phyloP scores from a whole-genome alignment of 225 moss, liverwort and hornwort species.

The Pleurozium schreberi region DNA sequence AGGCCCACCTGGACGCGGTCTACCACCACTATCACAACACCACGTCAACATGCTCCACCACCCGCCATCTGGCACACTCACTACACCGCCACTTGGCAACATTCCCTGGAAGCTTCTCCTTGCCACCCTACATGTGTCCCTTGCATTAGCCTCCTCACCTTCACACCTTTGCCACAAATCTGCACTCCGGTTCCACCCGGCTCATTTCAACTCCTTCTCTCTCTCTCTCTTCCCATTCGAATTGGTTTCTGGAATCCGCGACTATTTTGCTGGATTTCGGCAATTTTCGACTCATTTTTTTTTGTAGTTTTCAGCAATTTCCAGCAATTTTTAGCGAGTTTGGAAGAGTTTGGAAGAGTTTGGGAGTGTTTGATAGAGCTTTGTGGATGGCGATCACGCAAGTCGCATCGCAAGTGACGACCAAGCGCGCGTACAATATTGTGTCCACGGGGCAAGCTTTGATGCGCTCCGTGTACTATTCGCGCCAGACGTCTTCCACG shows the following conservation, averaged over 20 bases:
- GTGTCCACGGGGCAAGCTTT: slow-evolving; percentile 35
- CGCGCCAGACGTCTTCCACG: slow-evolving; percentile 35
- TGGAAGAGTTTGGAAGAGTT: background rate
- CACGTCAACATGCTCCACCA: background rate
- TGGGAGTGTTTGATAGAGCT: background rate
- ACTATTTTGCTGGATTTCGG: too few relatives aligned
- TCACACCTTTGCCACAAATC: background rate
- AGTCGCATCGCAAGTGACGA: slow-evolving; percentile 28
- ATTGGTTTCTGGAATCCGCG: too few relatives aligned
- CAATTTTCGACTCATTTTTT: background rate
- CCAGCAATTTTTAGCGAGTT: background rate
- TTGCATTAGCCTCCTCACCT: too few relatives aligned
- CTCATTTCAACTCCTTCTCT: background rate
- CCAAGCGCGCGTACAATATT: slow-evolving; percentile 32
- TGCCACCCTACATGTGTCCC: background rate
- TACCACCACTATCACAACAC: background rate
- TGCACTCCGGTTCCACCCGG: background rate
- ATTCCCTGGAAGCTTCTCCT: background rate
- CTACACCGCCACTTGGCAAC: background rate
- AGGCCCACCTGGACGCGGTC: background rate
- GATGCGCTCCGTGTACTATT: slow-evolving; percentile 49
- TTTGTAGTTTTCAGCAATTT: background rate
- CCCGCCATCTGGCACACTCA: background rate
- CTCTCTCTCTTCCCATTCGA: background rate
- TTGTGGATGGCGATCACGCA: slow-evolving; percentile 20